Evolutionary conservation across 2,329 filamentous ascomycete species (phyloP), one percentile per base, ranked within the genome.

Genomic region (Lecanosticta acicola): DNA sequence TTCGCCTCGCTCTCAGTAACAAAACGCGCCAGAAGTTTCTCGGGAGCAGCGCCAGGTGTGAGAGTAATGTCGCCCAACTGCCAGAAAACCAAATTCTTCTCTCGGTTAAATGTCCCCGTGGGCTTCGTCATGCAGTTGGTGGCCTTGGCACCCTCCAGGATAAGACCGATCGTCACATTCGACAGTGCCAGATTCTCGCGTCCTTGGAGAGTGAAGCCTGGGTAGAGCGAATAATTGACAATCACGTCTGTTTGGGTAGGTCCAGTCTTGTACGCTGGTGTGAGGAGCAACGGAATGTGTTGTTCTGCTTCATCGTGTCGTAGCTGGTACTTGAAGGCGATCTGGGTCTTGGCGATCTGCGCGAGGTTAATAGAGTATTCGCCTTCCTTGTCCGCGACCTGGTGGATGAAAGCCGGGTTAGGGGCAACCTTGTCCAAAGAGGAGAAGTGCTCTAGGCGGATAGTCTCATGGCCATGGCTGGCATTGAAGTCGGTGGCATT

Each of bases 291-390:
- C 0, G 90, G 89, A 9, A 84, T 83, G 8, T 75, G 69, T 11
- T 77, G 64, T 46, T 73, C 75, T 29, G 69, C 62, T 14, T 79
- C 74, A 24, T 89, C 82, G 21, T 41, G 86, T 68, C 93, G 87
- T 9, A 96, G 74, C 59, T 90, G 86, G 67, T 97, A 98, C 49
- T 93, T 94, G 71, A 98, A 97, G 5, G 85, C 91, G 4, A 91
- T 82, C 0, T 84, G 78, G 1, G 87, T 83, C 50, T 74, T 71
- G 54, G 75, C 70, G 53, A 96, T 78, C 62, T 83, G 81, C 11
- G 81, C 75, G 4, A 93, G 70, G 51, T 90, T 80, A 24, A 98
- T 71, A 0, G 73, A 79, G 68, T 94, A 98, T 61, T 91, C 84
- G 48, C 94, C 90, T 3, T 84, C 77, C 47, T 78, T 81, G 8